These are phyloP conservation scores for Theobroma grandiflorum DNA, from an alignment of 441 rosid genomes.

Conservation along the genomic window DNA sequence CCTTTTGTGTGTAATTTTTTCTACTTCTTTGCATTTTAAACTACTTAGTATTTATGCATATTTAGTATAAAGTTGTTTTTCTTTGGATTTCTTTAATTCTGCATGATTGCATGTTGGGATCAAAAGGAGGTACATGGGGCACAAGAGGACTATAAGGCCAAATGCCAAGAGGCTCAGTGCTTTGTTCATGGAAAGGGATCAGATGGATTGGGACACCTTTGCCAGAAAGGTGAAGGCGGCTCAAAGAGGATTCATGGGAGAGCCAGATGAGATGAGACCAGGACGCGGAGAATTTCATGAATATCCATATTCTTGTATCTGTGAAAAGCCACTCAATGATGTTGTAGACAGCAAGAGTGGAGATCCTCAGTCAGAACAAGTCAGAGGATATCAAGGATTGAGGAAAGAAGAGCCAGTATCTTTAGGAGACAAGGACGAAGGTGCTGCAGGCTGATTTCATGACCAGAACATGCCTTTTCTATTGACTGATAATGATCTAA, in stretches of 20 bases:
- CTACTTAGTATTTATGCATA: background rate
- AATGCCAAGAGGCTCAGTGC: constrained; percentile 89
- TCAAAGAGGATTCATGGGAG: constrained; percentile 98
- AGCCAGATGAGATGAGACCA: constrained; percentile 88
- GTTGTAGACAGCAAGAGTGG: constrained; percentile 36
- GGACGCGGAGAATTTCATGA: constrained; percentile 94
- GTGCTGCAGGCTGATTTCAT: constrained; percentile 24
- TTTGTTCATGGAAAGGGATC: constrained; percentile 66
- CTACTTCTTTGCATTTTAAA: background rate
- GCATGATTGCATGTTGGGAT: constrained; percentile 18
- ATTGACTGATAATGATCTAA: constrained; percentile 9
- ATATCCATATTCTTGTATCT: constrained; percentile 84
- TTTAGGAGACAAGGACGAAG: constrained; percentile 38
- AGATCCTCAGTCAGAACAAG: constrained; percentile 21
- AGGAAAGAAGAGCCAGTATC: constrained; percentile 33
- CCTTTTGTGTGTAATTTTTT: background rate
- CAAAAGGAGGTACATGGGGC: constrained; percentile 91
- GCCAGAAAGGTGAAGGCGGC: constrained; percentile 78
- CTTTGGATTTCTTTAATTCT: constrained; percentile 23
- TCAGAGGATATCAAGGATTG: constrained; percentile 30
- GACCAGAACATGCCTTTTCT: constrained; percentile 28
- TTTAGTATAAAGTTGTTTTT: background rate
- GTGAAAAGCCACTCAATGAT: constrained; percentile 63
- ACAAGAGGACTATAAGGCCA: constrained; percentile 94
- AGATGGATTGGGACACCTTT: constrained; percentile 85